phyloP scores from a whole-genome alignment of 1,139 yeast genomes.

The Saccharomyces pastorianus region DNA sequence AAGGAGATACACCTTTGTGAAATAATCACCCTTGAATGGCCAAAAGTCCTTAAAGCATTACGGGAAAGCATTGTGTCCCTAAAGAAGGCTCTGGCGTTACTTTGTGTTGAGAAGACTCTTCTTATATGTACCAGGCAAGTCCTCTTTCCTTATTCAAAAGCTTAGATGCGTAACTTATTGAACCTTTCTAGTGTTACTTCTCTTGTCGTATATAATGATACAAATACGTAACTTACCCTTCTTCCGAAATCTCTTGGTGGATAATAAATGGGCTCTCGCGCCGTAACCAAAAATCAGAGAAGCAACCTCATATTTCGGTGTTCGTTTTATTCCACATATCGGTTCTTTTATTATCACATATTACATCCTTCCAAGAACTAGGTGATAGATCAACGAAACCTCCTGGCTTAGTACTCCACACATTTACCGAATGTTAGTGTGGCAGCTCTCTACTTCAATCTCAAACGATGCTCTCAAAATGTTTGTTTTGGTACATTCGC shows the following conservation, averaged over 20 bases:
- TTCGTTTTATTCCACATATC: not conserved
- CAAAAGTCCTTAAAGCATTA: not conserved
- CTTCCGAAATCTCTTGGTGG: not conserved
- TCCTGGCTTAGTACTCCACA: not conserved
- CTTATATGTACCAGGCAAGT: not conserved
- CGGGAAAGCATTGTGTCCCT: not conserved
- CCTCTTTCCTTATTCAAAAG: not conserved
- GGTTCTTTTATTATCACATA: not conserved
- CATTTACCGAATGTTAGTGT: not conserved
- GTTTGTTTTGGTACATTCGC: not conserved
- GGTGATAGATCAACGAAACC: not conserved
- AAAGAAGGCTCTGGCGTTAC: not conserved
- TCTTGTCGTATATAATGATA: not conserved
- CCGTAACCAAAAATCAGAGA: not conserved
- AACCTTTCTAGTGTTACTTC: not conserved
- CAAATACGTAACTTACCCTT: not conserved
- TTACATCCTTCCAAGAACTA: not conserved
- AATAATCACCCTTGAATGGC: not conserved
- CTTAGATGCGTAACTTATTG: not conserved
- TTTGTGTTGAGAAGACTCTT: not conserved
- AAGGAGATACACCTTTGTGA: not conserved
- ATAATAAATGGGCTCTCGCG: not conserved
- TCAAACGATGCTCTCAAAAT: not conserved
- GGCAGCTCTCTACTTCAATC: not conserved
- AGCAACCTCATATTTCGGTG: not conserved